These are phyloP conservation scores for Metschnikowia chrysomelidarum DNA, from an alignment of 805 yeast species.

Conservation along the genomic window DNA sequence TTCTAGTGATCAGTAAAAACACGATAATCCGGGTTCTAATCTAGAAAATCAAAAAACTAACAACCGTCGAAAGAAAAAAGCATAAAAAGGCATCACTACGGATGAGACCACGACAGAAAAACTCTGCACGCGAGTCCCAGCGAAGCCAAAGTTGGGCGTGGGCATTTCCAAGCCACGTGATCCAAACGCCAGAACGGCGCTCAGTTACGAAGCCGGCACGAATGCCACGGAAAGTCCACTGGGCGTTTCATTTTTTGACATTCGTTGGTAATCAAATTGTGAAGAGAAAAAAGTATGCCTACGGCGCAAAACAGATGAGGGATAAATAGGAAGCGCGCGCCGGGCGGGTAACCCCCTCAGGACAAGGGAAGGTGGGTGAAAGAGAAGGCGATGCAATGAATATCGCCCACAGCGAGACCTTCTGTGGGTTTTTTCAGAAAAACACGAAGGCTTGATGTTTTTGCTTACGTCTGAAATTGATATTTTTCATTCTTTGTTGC, in stretches of 20 bases:
- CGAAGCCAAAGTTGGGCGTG: conserved; percentile 12
- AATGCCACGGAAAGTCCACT: conserved; percentile 23
- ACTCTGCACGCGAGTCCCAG: conserved; percentile 18
- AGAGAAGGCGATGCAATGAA: too few relatives aligned
- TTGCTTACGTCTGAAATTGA: too few relatives aligned
- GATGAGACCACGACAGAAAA: conserved; percentile 16
- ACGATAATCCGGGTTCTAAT: conserved; percentile 48
- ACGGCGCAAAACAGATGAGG: too few relatives aligned
- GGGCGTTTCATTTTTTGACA: conserved; percentile 32
- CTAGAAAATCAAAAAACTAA: conserved; percentile 37
- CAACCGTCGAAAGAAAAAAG: conserved; percentile 33
- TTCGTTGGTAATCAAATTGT: conserved; percentile 30
- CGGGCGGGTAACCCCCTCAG: conserved; percentile 19
- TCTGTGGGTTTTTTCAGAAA: too few relatives aligned
- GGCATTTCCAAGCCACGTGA: conserved; percentile 21
- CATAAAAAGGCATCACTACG: conserved; percentile 17
- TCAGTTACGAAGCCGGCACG: conserved; percentile 15
- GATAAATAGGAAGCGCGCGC: conserved; percentile 7
- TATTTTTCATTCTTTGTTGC: too few relatives aligned
- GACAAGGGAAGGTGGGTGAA: background rate
- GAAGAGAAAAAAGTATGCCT: conserved; percentile 6
- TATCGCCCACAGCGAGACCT: too few relatives aligned
- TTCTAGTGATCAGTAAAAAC: conserved; percentile 38
- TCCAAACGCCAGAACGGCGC: conserved; percentile 25
- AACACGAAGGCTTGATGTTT: too few relatives aligned